phyloP scores from a whole-genome alignment of 2,329 filamentous ascomycete genomes.

The Talaromyces sp. region DNA sequence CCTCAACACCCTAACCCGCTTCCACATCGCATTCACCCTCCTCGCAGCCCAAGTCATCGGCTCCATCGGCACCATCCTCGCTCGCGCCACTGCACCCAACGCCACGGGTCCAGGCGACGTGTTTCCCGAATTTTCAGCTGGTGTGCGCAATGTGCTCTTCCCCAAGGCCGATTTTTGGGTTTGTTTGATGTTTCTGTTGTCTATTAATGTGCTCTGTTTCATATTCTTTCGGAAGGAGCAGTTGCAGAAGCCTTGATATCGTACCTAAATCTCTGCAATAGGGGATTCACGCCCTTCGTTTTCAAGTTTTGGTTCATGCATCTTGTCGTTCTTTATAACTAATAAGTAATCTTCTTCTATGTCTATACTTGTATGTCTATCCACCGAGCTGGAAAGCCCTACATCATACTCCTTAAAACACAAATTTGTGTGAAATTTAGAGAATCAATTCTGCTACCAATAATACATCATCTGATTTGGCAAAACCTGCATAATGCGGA shows the following conservation, averaged over 20 bases:
- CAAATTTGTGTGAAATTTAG: not conserved
- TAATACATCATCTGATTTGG: conserved; percentile 18
- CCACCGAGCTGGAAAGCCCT: too few species aligned
- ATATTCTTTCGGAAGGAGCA: conserved; percentile 42
- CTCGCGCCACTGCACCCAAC: conserved; percentile 57
- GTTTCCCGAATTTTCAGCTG: conserved; percentile 54
- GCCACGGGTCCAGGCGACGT: conserved; percentile 57
- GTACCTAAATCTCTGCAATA: not conserved
- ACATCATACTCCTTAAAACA: too few species aligned
- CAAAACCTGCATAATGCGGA: conserved; percentile 5
- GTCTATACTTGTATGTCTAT: too few species aligned
- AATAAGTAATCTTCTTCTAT: not conserved
- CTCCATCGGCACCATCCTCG: conserved; percentile 57
- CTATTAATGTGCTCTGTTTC: conserved; percentile 57
- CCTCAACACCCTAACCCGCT: conserved; percentile 58
- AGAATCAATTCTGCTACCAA: not conserved
- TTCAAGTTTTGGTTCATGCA: not conserved
- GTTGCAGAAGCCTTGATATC: conserved; percentile 26
- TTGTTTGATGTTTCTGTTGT: conserved; percentile 50
- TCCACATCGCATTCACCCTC: conserved; percentile 49
- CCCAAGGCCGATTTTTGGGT: conserved; percentile 29
- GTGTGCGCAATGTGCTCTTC: conserved; percentile 21
- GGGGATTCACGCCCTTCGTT: too few species aligned
- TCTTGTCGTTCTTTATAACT: not conserved
- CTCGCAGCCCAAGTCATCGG: conserved; percentile 57